These are phyloP conservation scores for Carex pumila DNA, from an alignment of 176 grass and related monocot species.

Conservation along the genomic window DNA sequence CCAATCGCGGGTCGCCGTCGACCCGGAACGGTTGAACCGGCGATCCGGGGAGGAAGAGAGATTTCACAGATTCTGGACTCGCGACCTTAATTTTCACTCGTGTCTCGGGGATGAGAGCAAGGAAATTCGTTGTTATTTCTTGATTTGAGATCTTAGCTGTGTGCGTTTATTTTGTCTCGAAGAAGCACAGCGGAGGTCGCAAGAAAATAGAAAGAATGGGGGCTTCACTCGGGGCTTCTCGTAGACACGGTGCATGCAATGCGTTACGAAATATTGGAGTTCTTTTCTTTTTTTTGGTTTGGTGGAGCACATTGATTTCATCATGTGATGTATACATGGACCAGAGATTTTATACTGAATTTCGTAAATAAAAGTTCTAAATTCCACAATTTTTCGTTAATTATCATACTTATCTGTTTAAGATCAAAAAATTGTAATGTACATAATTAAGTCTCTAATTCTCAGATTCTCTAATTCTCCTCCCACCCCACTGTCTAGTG, in stretches of 20 bases:
- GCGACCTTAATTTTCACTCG: neutral
- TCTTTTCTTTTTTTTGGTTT: neutral
- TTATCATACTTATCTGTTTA: too few relatives aligned
- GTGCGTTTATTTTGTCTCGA: neutral
- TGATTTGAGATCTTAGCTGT: neutral
- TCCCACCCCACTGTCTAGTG: neutral
- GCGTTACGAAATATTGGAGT: neutral
- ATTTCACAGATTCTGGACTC: neutral
- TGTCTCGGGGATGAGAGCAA: neutral
- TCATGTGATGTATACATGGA: neutral
- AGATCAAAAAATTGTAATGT: too few relatives aligned
- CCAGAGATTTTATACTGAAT: neutral
- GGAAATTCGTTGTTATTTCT: neutral
- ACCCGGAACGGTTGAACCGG: neutral
- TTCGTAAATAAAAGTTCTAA: neutral
- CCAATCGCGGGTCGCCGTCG: conserved; percentile 1
- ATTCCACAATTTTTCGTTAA: neutral
- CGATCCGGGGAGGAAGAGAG: neutral
- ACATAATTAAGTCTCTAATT: neutral
- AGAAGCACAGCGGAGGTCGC: neutral
- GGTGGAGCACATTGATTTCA: neutral
- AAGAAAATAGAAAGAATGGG: neutral
- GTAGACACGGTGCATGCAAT: neutral
- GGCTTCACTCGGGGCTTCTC: neutral
- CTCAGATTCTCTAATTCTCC: neutral